A percentile compares a stretch with the other conserved stretches of the same genome.
Evolutionary conservation across 805 yeast species (phyloP).

Genomic region (Metschnikowia rubicola): DNA sequence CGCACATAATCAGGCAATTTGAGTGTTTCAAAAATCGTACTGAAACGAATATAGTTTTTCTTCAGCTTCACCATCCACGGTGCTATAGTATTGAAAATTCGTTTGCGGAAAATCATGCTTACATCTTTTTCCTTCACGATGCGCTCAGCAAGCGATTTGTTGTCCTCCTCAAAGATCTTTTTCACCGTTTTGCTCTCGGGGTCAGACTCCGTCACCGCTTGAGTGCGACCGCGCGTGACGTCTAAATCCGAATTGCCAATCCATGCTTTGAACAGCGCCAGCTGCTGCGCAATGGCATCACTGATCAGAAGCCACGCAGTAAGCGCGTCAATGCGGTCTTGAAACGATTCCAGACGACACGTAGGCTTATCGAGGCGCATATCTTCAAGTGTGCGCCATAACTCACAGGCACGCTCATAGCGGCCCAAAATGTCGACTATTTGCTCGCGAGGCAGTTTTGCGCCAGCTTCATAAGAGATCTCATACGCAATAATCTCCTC

Average conservation of each 20-base stretch:
- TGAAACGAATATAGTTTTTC: conserved; percentile 60
- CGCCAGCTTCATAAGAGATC: conserved; percentile 40
- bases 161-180: conserved; percentile 53
- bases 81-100: conserved; percentile 64
- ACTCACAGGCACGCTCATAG: conserved; percentile 63
- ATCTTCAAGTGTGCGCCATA: conserved; percentile 77
- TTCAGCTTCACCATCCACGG: conserved; percentile 85
- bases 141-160: conserved; percentile 73
- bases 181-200: conserved; percentile 17
- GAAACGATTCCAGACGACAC: conserved; percentile 62
- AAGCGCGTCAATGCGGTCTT: conserved; percentile 65
- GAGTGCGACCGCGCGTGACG: conserved; percentile 39
- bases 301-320: conserved; percentile 81
- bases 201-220: conserved; percentile 2
- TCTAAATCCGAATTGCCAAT: conserved; percentile 81
- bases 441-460: conserved; percentile 37
- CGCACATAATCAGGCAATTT: conserved; percentile 73
- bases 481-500: conserved; percentile 66
- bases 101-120: conserved; percentile 63
- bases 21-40: conserved; percentile 58
- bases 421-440: conserved; percentile 56
- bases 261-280: conserved; percentile 65
- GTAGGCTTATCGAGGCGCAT: conserved; percentile 78
- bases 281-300: conserved; percentile 60
- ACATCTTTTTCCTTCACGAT: conserved; percentile 78